Percentiles rank a stretch among this genome's conserved stretches.
These are phyloP conservation scores for Neofusicoccum laricinum DNA, from an alignment of 2,329 filamentous ascomycete genomes.

Conservation along the genomic window DNA sequence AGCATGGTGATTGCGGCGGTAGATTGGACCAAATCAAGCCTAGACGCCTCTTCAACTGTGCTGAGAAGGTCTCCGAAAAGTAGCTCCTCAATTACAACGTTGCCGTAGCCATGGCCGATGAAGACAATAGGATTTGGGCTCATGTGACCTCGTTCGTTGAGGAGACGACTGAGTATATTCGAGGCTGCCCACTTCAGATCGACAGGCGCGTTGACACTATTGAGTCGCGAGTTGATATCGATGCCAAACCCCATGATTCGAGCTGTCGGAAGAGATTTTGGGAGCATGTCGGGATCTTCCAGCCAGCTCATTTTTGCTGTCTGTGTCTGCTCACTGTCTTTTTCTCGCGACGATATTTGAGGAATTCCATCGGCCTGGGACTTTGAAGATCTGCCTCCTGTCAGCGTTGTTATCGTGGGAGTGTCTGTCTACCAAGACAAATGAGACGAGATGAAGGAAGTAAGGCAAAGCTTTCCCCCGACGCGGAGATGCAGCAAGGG, in stretches of 20 bases:
- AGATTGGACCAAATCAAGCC: neutral
- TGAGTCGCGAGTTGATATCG: neutral
- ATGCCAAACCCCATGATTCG: neutral
- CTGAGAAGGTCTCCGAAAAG: neutral
- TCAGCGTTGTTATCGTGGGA: too few species aligned
- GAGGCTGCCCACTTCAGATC: neutral
- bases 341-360: neutral
- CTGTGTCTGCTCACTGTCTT: neutral
- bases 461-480: too few species aligned
- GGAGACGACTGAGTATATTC: neutral
- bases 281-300: neutral
- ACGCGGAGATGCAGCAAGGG: too few species aligned
- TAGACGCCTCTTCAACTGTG: neutral
- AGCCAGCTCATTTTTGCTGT: neutral
- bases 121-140: neutral
- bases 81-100: neutral
- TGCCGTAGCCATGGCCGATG: constrained; percentile 8
- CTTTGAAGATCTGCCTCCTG: neutral
- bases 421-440: too few species aligned
- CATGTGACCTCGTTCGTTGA: neutral
- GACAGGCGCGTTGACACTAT: neutral
- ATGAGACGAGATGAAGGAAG: too few species aligned
- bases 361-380: neutral
- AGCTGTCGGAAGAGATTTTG: neutral
- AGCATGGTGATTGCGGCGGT: neutral